phyloP scores from a whole-genome alignment of 1,139 yeast genomes.

The Lodderomyces metapsilosis region DNA sequence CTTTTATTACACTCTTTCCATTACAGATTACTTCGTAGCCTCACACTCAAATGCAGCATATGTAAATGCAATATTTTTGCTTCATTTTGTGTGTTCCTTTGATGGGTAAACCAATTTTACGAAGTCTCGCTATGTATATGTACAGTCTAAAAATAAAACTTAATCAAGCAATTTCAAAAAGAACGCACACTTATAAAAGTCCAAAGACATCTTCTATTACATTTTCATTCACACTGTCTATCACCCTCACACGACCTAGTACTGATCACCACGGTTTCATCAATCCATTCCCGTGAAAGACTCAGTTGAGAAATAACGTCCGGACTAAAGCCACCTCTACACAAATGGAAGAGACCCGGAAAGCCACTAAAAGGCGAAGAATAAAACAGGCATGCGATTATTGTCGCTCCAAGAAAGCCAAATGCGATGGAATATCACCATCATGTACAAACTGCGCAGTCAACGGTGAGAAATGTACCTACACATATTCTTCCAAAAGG shows the following conservation, averaged over 20 bases:
- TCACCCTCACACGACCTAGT: neutral
- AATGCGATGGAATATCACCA: constrained; percentile 25
- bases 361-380: constrained; percentile 15
- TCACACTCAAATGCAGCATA: no score
- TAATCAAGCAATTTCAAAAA: no score
- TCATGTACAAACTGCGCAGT: constrained; percentile 20
- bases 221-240: neutral
- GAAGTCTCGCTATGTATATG: neutral
- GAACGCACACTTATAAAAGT: neutral
- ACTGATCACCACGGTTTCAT: neutral
- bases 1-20: no score
- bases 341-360: neutral
- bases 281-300: neutral
- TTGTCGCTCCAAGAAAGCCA: constrained; percentile 24
- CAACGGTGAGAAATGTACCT: constrained; percentile 17
- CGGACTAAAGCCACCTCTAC: no score
- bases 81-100: no score
- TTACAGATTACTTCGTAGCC: no score
- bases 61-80: no score
- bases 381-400: constrained; percentile 26
- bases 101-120: neutral
- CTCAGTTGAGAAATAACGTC: neutral
- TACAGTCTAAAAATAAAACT: neutral
- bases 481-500: constrained; percentile 20
- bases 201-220: neutral